Evolutionary conservation across 2,329 filamentous ascomycete genomes (phyloP).

Genomic region (Ilyonectria destructans): DNA sequence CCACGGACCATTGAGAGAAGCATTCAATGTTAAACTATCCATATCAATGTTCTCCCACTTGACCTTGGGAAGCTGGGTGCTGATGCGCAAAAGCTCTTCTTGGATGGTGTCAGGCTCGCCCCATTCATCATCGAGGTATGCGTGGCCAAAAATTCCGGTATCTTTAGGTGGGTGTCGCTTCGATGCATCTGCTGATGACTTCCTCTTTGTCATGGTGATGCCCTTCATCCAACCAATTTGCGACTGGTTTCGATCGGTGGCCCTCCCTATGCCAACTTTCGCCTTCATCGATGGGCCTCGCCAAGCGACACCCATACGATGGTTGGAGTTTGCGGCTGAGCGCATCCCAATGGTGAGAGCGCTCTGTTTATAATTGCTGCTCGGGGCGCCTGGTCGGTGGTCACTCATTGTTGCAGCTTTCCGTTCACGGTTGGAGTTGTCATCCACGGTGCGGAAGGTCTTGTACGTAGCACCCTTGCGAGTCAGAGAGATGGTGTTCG

Average conservation of each 20-base stretch:
- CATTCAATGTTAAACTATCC: constrained; percentile 72
- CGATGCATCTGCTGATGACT: constrained; percentile 57
- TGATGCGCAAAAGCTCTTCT: constrained; percentile 76
- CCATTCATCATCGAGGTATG: constrained; percentile 71
- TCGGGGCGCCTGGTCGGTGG: constrained; percentile 64
- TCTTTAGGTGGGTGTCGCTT: constrained; percentile 68
- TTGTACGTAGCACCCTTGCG: constrained; percentile 89
- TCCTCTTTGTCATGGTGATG: constrained; percentile 75
- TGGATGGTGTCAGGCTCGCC: constrained; percentile 75
- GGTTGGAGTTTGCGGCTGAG: constrained; percentile 49
- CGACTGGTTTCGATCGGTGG: constrained; percentile 65
- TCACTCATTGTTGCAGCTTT: constrained; percentile 76
- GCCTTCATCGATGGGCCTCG: constrained; percentile 74
- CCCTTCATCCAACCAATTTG: constrained; percentile 81
- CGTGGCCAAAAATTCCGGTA: constrained; percentile 67
- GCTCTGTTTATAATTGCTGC: constrained; percentile 61
- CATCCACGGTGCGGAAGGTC: constrained; percentile 84
- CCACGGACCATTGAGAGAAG: constrained; percentile 78
- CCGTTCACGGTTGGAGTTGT: constrained; percentile 70
- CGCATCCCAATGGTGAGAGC: constrained; percentile 63
- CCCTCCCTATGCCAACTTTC: constrained; percentile 60
- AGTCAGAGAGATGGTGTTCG: constrained; percentile 79
- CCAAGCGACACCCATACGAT: constrained; percentile 62
- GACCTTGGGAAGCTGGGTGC: constrained; percentile 74
- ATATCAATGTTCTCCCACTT: constrained; percentile 77